phyloP scores from a whole-genome alignment of 441 rosid genomes.

The Biscutella laevigata region DNA sequence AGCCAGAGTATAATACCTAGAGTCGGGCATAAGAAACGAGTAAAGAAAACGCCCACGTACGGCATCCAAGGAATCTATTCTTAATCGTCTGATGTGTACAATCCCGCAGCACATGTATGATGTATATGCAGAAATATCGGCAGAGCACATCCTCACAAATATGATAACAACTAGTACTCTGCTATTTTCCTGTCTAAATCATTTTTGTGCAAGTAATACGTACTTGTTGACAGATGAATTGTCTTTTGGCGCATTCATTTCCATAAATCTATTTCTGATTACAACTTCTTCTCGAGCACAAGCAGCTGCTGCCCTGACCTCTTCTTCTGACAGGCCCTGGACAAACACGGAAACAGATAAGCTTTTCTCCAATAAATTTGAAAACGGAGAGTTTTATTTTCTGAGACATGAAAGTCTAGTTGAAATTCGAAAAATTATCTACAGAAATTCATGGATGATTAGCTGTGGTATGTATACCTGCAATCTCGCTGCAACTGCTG shows the following conservation, averaged over 20 bases:
- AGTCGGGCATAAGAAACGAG: background rate
- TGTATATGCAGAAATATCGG: conserved; percentile 12
- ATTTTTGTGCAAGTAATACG: conserved; percentile 22
- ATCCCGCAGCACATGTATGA: background rate
- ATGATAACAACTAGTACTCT: conserved; percentile 1
- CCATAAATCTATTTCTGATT: conserved; percentile 88
- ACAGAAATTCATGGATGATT: background rate
- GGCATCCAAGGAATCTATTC: conserved; percentile 8
- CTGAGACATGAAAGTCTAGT: conserved; percentile 5
- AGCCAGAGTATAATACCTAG: conserved; percentile 94
- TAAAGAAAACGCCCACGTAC: conserved; percentile 6
- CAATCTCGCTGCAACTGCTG: conserved; percentile 84
- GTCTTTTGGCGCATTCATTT: conserved; percentile 98
- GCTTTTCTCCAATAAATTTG: conserved; percentile 5
- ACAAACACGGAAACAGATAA: conserved; percentile 26
- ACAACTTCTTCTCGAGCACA: conserved; percentile 98
- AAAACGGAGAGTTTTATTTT: background rate
- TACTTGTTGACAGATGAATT: conserved; percentile 93
- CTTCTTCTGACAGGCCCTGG: conserved; percentile 98
- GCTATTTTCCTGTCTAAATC: background rate
- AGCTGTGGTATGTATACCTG: conserved; percentile 45
- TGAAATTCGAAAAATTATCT: conserved; percentile 10
- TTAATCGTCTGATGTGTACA: conserved; percentile 2
- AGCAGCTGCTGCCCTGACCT: conserved; percentile 84
- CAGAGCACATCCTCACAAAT: too few species aligned